Percentiles rank a stretch among this genome's conserved stretches.
These are phyloP conservation scores for Phymatotrichopsis omnivora DNA, from an alignment of 2,329 filamentous ascomycete species.

Conservation along the genomic window DNA sequence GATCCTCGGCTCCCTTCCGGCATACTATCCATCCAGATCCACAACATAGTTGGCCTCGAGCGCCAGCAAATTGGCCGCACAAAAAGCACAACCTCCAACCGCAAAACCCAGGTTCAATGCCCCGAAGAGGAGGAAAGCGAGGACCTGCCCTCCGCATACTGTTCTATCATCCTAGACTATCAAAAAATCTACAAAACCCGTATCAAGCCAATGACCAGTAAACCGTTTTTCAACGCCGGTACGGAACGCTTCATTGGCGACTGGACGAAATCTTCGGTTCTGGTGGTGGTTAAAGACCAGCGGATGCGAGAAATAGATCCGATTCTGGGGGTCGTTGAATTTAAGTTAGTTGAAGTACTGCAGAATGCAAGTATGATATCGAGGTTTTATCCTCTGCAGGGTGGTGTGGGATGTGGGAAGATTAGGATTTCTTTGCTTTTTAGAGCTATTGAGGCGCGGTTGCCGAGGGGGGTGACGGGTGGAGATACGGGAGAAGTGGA, in stretches of 20 bases:
- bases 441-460: conserved; percentile 55
- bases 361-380: conserved; percentile 54
- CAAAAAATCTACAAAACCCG: conserved; percentile 58
- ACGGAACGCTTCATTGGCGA: conserved; percentile 62
- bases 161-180: conserved; percentile 64
- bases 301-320: conserved; percentile 60
- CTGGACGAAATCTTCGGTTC: conserved; percentile 56
- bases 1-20: conserved; percentile 53
- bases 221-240: conserved; percentile 69
- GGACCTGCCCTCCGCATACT: conserved; percentile 59
- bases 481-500: conserved; percentile 79
- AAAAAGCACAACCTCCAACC: conserved; percentile 44
- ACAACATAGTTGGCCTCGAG: conserved; percentile 61
- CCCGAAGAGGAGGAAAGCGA: conserved; percentile 52
- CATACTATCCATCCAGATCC: conserved; percentile 59
- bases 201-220: conserved; percentile 67
- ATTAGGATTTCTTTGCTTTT: conserved; percentile 62
- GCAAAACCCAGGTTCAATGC: conserved; percentile 33
- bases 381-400: conserved; percentile 55
- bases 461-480: conserved; percentile 59
- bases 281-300: conserved; percentile 56
- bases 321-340: conserved; percentile 58
- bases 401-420: conserved; percentile 62
- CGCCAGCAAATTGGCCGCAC: conserved; percentile 52
- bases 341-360: conserved; percentile 54